phyloP scores from a whole-genome alignment of 495 filamentous ascomycete genomes.

The Trichoderma reesei region DNA sequence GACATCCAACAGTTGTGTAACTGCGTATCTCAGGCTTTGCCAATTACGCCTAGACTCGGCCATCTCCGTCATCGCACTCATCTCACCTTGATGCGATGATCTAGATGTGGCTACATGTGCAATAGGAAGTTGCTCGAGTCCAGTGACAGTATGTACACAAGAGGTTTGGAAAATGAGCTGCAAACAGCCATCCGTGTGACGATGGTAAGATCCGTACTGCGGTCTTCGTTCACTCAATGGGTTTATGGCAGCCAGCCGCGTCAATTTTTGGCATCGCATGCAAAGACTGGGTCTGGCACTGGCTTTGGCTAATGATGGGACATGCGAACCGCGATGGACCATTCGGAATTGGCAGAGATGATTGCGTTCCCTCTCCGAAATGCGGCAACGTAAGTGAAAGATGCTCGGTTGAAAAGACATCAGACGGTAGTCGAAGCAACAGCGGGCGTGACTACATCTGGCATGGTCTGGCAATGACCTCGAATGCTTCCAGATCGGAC shows the following conservation, averaged over 20 bases:
- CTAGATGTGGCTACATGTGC: too few species aligned
- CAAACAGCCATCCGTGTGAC: too few species aligned
- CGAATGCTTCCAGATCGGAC: too few species aligned
- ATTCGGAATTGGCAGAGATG: not conserved
- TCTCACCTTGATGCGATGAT: too few species aligned
- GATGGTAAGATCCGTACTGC: not conserved
- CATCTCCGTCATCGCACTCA: not conserved
- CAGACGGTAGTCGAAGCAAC: too few species aligned
- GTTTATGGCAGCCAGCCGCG: not conserved
- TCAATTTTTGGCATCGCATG: not conserved
- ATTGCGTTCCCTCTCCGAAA: not conserved
- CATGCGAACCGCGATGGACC: not conserved
- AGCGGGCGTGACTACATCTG: too few species aligned
- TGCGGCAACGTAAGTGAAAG: not conserved
- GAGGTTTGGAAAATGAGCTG: too few species aligned
- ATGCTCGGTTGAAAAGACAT: too few species aligned
- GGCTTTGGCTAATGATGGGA: not conserved
- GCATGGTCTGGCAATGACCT: too few species aligned
- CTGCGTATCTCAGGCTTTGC: not conserved
- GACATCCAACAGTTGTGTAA: not conserved
- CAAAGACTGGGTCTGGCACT: not conserved
- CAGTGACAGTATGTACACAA: too few species aligned
- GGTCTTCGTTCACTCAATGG: not conserved
- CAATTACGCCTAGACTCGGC: not conserved
- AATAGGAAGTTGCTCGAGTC: too few species aligned